Evolutionary conservation across 2,329 filamentous ascomycete genomes (phyloP).

Genomic region (Paramyrothecium roridum): DNA sequence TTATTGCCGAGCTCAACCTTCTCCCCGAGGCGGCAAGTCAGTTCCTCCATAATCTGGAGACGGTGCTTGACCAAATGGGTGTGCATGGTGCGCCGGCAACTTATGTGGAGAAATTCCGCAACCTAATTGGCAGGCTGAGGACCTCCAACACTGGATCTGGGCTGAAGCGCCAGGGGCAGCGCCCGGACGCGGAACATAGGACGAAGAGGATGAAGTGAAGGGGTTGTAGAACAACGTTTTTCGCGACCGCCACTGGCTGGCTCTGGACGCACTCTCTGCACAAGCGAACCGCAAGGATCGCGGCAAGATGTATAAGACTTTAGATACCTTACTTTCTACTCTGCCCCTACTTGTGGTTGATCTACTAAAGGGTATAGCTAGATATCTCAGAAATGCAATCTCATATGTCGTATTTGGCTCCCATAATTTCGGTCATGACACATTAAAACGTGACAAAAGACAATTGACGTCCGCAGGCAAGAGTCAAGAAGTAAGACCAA

Average conservation of each 20-base stretch:
- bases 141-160: constrained; percentile 20
- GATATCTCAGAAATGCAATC: background rate
- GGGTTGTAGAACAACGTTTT: background rate
- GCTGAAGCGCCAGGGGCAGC: constrained; percentile 26
- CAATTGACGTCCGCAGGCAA: too few relatives aligned
- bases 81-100: constrained; percentile 27
- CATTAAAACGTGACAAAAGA: too few relatives aligned
- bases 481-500: too few relatives aligned
- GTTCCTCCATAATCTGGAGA: constrained; percentile 36
- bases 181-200: constrained; percentile 18
- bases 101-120: constrained; percentile 31
- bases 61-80: constrained; percentile 26
- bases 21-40: constrained; percentile 42
- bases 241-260: background rate
- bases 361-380: background rate
- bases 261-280: background rate
- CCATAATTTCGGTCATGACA: too few relatives aligned
- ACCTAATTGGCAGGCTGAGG: constrained; percentile 26
- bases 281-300: background rate
- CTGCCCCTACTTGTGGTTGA: background rate
- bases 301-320: background rate
- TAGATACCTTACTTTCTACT: background rate
- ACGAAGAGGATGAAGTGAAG: constrained; percentile 31
- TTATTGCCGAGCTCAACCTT: constrained; percentile 39
- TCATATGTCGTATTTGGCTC: background rate